A percentile compares a stretch with the other conserved stretches of the same genome.
Conservation (phyloP, 2,329 filamentous ascomycete genomes). For the Microascus cirrosus region DNA sequence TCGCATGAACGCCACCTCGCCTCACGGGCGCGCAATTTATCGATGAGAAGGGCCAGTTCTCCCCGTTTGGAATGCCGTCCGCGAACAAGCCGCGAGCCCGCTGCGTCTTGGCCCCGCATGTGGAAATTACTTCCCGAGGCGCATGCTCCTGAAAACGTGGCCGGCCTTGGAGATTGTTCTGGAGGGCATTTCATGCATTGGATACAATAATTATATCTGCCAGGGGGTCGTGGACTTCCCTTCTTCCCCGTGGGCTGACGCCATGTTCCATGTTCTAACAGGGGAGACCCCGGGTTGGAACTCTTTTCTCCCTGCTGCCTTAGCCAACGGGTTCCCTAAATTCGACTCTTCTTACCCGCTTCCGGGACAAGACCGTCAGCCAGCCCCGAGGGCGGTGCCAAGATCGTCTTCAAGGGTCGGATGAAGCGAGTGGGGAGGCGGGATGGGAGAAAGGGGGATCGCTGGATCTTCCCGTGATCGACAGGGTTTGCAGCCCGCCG, state of each 20-base stretch:
- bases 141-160: too few relatives aligned
- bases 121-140: too few relatives aligned
- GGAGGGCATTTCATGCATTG: too few relatives aligned
- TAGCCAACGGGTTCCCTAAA: not conserved
- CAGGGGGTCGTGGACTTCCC: too few relatives aligned
- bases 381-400: not conserved
- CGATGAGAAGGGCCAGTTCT: too few relatives aligned
- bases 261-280: not conserved
- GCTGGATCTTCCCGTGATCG: not conserved
- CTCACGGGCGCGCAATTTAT: too few relatives aligned
- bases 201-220: too few relatives aligned
- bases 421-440: not conserved
- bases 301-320: not conserved
- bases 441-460: not conserved
- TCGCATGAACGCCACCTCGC: too few relatives aligned
- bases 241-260: not conserved
- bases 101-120: too few relatives aligned
- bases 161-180: too few relatives aligned
- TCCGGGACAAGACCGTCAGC: not conserved
- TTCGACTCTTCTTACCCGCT: not conserved
- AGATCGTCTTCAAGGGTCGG: not conserved
- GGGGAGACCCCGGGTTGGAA: not conserved
- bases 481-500: not conserved
- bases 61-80: too few relatives aligned
- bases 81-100: too few relatives aligned